Percentiles rank a stretch among this genome's conserved stretches.
phyloP scores from a whole-genome alignment of 345 rosid species.

The Melaleuca quinquenervia region DNA sequence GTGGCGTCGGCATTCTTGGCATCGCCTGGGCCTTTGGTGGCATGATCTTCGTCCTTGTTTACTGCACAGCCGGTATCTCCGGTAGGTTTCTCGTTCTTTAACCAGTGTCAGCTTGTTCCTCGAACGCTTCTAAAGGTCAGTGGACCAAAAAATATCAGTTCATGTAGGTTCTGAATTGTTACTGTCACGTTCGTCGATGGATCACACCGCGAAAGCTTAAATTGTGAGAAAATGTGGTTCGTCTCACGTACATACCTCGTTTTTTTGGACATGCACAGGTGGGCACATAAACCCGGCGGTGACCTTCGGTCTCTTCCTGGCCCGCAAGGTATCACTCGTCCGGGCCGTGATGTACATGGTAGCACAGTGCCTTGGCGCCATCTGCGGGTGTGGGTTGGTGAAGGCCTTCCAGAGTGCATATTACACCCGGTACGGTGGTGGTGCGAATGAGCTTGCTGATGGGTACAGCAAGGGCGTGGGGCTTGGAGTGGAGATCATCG shows the following conservation, averaged over 20 bases:
- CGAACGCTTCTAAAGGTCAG: accelerated
- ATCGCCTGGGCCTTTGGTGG: conserved; percentile 98
- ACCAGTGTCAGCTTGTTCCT: background rate
- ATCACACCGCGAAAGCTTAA: background rate
- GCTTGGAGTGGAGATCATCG: conserved; percentile 44
- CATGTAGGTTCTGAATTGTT: background rate
- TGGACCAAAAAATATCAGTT: background rate
- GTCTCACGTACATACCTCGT: background rate
- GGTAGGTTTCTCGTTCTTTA: conserved; percentile 21
- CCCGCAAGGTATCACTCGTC: conserved; percentile 36
- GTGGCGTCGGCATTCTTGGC: conserved; percentile 82
- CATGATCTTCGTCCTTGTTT: conserved; percentile 90
- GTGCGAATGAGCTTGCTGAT: conserved; percentile 28
- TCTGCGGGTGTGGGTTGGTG: conserved; percentile 52
- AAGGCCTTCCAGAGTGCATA: conserved; percentile 38
- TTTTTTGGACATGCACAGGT: background rate
- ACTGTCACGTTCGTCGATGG: background rate
- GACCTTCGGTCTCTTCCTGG: conserved; percentile 51
- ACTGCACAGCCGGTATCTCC: conserved; percentile 89
- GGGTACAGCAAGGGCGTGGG: conserved; percentile 42
- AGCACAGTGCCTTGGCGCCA: conserved; percentile 62
- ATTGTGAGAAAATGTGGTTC: background rate
- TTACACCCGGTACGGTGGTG: conserved; percentile 26
- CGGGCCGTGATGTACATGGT: conserved; percentile 50
- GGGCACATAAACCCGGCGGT: conserved; percentile 68